These are phyloP conservation scores for Termitomyces sp. DNA, from an alignment of 768 basidiomycete species.

Conservation along the genomic window DNA sequence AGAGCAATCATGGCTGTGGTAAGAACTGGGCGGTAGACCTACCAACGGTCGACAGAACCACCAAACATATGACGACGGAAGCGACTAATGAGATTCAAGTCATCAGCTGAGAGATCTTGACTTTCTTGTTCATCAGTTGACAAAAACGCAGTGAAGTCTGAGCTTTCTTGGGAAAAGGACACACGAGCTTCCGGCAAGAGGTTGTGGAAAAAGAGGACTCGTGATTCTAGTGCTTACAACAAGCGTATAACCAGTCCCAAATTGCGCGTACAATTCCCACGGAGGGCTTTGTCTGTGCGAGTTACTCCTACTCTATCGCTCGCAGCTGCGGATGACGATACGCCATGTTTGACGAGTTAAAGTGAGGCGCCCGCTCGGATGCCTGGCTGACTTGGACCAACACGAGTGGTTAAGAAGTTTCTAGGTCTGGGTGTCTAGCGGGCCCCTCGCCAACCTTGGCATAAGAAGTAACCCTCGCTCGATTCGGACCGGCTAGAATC, in stretches of 20 bases:
- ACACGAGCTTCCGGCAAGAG: not conserved
- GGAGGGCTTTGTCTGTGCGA: no score
- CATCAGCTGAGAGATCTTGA: not conserved
- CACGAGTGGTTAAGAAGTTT: not conserved
- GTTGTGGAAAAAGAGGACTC: not conserved
- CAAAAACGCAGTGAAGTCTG: not conserved
- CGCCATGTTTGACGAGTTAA: not conserved
- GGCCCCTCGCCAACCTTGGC: slow-evolving; percentile 57
- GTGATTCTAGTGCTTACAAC: not conserved
- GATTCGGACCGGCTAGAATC: slow-evolving; percentile 74
- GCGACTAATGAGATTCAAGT: not conserved
- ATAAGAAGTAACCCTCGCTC: slow-evolving; percentile 83
- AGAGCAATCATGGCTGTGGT: not conserved
- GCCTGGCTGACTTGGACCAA: not conserved
- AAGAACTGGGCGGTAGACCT: not conserved
- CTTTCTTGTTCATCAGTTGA: not conserved
- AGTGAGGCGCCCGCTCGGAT: not conserved
- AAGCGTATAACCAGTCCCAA: not conserved
- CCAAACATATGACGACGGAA: not conserved
- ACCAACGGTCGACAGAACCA: not conserved
- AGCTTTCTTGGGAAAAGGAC: not conserved
- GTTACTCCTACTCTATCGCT: not conserved
- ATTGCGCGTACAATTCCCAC: not conserved
- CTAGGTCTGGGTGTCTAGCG: not conserved
- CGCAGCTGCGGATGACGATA: not conserved